These are phyloP conservation scores for Lachnellula willkommii DNA, from an alignment of 2,329 filamentous ascomycete genomes.

Conservation along the genomic window DNA sequence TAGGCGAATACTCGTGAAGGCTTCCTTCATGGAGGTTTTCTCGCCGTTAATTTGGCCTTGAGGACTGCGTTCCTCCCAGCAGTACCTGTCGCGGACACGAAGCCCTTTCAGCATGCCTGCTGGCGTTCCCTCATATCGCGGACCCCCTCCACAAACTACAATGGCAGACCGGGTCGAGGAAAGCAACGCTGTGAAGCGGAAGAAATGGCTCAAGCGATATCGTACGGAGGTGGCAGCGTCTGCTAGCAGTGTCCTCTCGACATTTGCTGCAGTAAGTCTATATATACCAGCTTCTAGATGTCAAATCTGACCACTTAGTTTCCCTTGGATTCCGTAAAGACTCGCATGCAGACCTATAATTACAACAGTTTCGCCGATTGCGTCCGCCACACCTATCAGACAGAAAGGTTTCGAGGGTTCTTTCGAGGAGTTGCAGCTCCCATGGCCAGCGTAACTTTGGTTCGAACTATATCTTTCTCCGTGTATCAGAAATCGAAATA, in stretches of 20 bases:
- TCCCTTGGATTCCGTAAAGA: conserved; percentile 84
- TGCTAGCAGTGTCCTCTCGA: conserved; percentile 71
- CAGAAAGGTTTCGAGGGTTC: conserved; percentile 69
- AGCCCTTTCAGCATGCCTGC: conserved; percentile 3
- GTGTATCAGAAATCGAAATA: conserved; percentile 76
- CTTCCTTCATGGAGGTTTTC: conserved; percentile 12
- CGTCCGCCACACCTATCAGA: conserved; percentile 67
- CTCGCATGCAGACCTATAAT: conserved; percentile 81
- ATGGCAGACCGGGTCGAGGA: conserved; percentile 8
- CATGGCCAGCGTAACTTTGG: conserved; percentile 71
- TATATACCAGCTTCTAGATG: background rate
- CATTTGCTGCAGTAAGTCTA: conserved; percentile 59
- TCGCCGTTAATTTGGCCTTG: conserved; percentile 12
- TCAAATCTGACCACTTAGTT: conserved; percentile 41
- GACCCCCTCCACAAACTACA: background rate
- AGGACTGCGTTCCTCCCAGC: conserved; percentile 12
- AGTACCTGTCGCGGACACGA: conserved; percentile 7
- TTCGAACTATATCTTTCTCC: conserved; percentile 72
- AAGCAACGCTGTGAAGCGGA: conserved; percentile 32
- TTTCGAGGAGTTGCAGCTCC: conserved; percentile 78
- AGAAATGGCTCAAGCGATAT: conserved; percentile 66
- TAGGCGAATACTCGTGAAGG: background rate
- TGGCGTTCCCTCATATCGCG: conserved; percentile 1
- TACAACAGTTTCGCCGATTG: conserved; percentile 71
- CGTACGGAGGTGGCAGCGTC: conserved; percentile 76